These are phyloP conservation scores for Herpomyces periplanetae DNA, from an alignment of 2,329 filamentous ascomycete genomes.

Conservation along the genomic window DNA sequence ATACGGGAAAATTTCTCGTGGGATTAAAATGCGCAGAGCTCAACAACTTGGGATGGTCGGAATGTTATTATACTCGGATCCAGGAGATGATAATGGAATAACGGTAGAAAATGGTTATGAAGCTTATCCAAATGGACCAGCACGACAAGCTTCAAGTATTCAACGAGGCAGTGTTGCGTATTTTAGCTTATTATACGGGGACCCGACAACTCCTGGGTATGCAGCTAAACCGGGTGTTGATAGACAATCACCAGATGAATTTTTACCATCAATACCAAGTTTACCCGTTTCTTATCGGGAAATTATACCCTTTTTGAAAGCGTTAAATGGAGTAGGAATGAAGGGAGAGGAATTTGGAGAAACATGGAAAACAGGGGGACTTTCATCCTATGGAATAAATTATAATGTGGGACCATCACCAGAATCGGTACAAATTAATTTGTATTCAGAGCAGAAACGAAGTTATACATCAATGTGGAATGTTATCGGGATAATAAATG, in stretches of 20 bases:
- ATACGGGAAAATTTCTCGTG: slow-evolving; percentile 56
- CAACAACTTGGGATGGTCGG: slow-evolving; percentile 66
- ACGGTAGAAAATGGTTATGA: slow-evolving; percentile 45
- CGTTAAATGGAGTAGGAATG: slow-evolving; percentile 57
- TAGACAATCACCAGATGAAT: slow-evolving; percentile 23
- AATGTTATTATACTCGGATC: slow-evolving; percentile 49
- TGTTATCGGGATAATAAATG: slow-evolving; percentile 67
- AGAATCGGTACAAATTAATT: slow-evolving; percentile 26
- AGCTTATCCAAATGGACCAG: slow-evolving; percentile 48
- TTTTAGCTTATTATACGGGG: slow-evolving; percentile 46
- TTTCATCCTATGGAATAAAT: slow-evolving; percentile 36
- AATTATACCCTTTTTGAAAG: slow-evolving; percentile 48
- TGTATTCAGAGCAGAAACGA: slow-evolving; percentile 43
- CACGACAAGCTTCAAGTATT: slow-evolving; percentile 50
- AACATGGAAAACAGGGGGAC: slow-evolving; percentile 36
- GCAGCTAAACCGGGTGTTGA: slow-evolving; percentile 63
- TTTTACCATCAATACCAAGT: slow-evolving; percentile 52
- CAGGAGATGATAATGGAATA: slow-evolving; percentile 44
- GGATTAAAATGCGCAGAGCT: slow-evolving; percentile 64
- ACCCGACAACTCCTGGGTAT: slow-evolving; percentile 76
- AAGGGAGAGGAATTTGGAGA: slow-evolving; percentile 22
- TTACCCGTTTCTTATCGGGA: slow-evolving; percentile 63
- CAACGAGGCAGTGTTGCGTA: slow-evolving; percentile 56
- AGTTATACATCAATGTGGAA: slow-evolving; percentile 53
- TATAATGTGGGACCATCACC: slow-evolving; percentile 61